Evolutionary conservation across 2,329 filamentous ascomycete genomes (phyloP), one percentile per base, ranked within the genome.

Genomic region (Arthrobotrys entomopaga): DNA sequence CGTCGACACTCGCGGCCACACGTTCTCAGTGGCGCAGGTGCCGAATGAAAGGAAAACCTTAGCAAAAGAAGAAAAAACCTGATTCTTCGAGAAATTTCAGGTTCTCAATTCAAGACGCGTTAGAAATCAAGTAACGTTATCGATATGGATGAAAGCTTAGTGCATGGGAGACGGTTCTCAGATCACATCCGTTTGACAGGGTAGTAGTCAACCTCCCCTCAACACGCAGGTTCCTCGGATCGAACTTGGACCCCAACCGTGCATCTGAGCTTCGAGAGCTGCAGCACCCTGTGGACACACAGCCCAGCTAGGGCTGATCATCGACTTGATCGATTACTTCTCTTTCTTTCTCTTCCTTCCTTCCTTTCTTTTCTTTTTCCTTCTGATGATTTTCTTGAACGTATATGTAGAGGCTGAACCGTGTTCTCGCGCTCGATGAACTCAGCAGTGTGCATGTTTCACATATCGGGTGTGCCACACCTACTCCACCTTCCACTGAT

Each of bases 1-100:
- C 46, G 58, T 63, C 50, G 29, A 34, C 29, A 34, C 29, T 58
- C 15, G 46, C 20, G 67, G 54, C 67, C 67, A 72, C 67, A 65
- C 60, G 60, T 72, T 60, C 54, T 56, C 20, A 34, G 67, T 72
- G 67, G 67, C 67, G 67, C 67, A 72, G 67, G 52, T 65, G 67
- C 60, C 42, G 34, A 54, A 53, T 15, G 11, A 22, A 56, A 56
- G 52, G n/a, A n/a, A 20, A 38, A 19, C n/a, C n/a, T 38, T 34
- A 15, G 15, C 8, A 52, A 58, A 43, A 16, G 24, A 13, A 46
- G 43, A 65, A 61, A 72, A 65, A 54, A 60, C 53, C 65, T 65
- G 67, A 52, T 54, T 26, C 38, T 72, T 72, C 60, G 53, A 72
- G 67, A 72, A 65, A 72, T 54, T 65, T 40, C 53, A 57, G 34